Percentiles rank a stretch among this genome's conserved stretches.
Conservation (phyloP, 176 grass and related monocot species). For the Raddia distichophylla region DNA sequence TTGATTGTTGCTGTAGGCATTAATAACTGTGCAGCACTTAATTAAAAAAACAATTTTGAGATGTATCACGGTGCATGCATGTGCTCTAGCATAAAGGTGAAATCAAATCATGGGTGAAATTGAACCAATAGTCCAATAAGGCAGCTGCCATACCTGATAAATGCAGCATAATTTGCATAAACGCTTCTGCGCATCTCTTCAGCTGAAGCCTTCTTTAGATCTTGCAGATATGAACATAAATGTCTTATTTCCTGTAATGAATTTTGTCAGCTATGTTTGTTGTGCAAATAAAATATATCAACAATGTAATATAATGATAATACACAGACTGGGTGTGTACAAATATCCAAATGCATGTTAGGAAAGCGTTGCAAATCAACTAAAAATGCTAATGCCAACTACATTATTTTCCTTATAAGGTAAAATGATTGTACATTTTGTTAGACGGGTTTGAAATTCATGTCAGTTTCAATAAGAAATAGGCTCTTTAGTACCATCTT, state of each 20-base stretch:
- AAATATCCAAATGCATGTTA: neutral
- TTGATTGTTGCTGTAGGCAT: neutral
- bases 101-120: neutral
- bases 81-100: constrained; percentile 26
- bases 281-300: neutral
- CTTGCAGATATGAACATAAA: constrained; percentile 89
- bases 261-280: constrained; percentile 42
- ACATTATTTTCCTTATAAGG: neutral
- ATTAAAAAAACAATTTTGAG: constrained; percentile 12
- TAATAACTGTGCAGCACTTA: neutral
- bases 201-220: constrained; percentile 97
- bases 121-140: neutral
- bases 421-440: neutral
- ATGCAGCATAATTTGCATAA: constrained; percentile 96
- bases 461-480: neutral
- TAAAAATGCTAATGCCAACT: neutral
- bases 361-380: neutral
- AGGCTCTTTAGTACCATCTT: neutral
- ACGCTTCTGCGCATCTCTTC: constrained; percentile 99
- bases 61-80: neutral
- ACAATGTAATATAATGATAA: neutral
- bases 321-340: neutral
- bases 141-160: constrained; percentile 64
- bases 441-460: neutral
- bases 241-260: constrained; percentile 87